phyloP scores from a whole-genome alignment of 257 asterid genomes.

The Cinchona pubescens region DNA sequence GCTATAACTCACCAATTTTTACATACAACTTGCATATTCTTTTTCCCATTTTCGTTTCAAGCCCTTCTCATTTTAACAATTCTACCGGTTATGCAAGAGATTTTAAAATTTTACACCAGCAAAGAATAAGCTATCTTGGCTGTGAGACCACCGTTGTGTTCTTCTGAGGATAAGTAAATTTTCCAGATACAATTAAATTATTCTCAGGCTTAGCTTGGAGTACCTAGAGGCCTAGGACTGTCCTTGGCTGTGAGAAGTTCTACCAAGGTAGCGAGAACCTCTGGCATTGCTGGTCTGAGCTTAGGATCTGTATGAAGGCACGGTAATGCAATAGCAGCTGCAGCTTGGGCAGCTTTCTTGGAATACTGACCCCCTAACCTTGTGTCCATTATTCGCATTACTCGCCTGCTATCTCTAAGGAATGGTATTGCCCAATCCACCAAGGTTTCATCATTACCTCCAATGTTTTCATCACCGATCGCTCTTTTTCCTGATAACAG shows the following conservation, averaged over 20 bases:
- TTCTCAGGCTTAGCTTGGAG: conserved; percentile 28
- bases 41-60: background rate
- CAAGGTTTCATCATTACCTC: conserved; percentile 47
- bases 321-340: conserved; percentile 44
- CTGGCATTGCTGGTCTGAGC: conserved; percentile 49
- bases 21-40: background rate
- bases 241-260: conserved; percentile 34
- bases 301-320: conserved; percentile 50
- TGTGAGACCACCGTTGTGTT: background rate
- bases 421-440: conserved; percentile 71
- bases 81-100: background rate
- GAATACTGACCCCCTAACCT: conserved; percentile 63
- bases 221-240: conserved; percentile 7
- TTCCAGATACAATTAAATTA: background rate
- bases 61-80: background rate
- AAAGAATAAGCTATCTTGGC: background rate
- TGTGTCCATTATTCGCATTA: conserved; percentile 67
- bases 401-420: conserved; percentile 41
- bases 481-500: conserved; percentile 45
- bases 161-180: conserved; percentile 5
- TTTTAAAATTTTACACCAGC: too few species aligned
- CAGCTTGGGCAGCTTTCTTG: conserved; percentile 51
- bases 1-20: too few species aligned
- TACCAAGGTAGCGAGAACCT: conserved; percentile 39
- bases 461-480: conserved; percentile 51